These are phyloP conservation scores for Melaleuca alternifolia DNA, from an alignment of 345 rosid species.

Conservation along the genomic window DNA sequence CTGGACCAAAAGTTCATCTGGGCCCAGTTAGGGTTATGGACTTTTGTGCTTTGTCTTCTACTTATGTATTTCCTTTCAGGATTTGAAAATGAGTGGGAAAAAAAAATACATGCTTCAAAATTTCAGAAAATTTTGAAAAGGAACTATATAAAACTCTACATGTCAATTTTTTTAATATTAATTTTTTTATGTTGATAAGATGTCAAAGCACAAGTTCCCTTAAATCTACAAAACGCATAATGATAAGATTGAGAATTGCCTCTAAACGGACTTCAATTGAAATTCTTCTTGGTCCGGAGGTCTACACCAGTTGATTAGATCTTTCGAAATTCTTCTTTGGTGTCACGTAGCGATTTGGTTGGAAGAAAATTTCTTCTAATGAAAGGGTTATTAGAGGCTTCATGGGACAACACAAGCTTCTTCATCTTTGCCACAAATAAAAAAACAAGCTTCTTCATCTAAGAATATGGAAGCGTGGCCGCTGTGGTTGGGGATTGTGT, in stretches of 20 bases:
- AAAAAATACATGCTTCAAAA: not conserved
- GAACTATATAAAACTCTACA: not conserved
- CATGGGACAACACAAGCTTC: not conserved
- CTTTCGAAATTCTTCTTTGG: fast-evolving
- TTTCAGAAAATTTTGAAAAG: not conserved
- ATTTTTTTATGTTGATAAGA: not conserved
- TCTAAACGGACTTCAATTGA: not conserved
- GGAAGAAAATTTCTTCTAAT: too few relatives aligned
- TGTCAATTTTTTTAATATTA: not conserved
- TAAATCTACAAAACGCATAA: not conserved
- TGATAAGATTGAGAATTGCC: not conserved
- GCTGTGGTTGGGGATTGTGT: not conserved
- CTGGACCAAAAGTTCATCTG: too few relatives aligned
- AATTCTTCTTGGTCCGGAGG: not conserved
- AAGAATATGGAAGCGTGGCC: not conserved
- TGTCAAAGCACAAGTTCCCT: not conserved
- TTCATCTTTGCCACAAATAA: too few relatives aligned
- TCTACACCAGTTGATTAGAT: not conserved
- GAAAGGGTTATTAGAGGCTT: not conserved
- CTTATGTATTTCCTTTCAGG: not conserved
- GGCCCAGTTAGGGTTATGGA: too few relatives aligned
- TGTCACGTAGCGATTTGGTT: not conserved
- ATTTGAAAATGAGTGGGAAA: not conserved
- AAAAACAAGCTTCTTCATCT: not conserved
- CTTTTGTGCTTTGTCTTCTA: not conserved